Percentiles rank a stretch among this genome's conserved stretches.
These are phyloP conservation scores for Boletales sp. DNA, from an alignment of 768 basidiomycete genomes.

Conservation along the genomic window DNA sequence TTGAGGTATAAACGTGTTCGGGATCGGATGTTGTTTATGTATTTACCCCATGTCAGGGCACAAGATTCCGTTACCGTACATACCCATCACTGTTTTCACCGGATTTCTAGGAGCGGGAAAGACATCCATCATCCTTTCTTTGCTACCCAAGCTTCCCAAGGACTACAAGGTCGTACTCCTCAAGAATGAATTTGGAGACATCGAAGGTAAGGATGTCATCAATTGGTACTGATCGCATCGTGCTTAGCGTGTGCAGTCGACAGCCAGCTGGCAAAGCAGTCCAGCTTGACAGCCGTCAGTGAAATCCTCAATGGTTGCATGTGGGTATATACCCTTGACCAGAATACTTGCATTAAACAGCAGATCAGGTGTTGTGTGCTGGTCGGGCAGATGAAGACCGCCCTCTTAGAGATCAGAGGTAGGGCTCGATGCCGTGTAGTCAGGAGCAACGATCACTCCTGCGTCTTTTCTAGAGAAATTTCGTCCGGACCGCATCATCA, in stretches of 20 bases:
- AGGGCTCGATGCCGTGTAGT: conserved; percentile 9
- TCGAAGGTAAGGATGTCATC: conserved; percentile 56
- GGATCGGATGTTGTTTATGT: conserved; percentile 1
- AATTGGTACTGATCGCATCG: neutral
- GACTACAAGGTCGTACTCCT: conserved; percentile 87
- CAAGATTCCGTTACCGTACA: conserved; percentile 26
- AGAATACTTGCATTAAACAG: neutral
- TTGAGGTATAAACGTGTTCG: neutral
- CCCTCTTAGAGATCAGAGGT: conserved; percentile 85
- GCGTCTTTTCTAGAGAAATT: conserved; percentile 60
- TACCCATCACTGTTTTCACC: conserved; percentile 94
- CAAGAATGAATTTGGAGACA: conserved; percentile 96
- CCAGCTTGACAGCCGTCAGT: conserved; percentile 79
- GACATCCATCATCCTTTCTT: conserved; percentile 76
- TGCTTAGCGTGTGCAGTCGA: conserved; percentile 56
- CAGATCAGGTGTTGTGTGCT: conserved; percentile 80
- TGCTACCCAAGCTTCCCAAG: conserved; percentile 76
- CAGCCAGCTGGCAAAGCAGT: conserved; percentile 84
- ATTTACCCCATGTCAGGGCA: conserved; percentile 7
- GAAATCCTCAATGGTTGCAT: conserved; percentile 97
- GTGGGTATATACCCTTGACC: conserved; percentile 36
- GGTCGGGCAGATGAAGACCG: conserved; percentile 92
- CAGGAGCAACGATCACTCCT: neutral
- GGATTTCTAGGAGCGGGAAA: conserved; percentile 87
- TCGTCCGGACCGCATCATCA: conserved; percentile 86